Base-by-base conservation (phyloP, 768 basidiomycete species). In the Boletus coccyginus region DNA sequence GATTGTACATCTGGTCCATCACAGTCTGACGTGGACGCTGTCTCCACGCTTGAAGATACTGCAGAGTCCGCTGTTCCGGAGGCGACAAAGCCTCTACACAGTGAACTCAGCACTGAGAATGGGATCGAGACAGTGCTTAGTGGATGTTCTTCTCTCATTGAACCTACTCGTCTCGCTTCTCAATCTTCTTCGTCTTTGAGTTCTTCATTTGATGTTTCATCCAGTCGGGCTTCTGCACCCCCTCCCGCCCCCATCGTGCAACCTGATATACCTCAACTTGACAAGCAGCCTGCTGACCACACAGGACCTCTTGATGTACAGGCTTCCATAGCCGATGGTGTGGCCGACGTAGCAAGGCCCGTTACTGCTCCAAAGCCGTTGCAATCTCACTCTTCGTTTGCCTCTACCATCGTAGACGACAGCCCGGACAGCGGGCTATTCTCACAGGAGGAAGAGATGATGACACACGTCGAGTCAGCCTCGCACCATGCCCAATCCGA, bases 351-450 rank as follows among this genome's bases (percentile, higher is more conserved):
- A 24, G 57, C 50, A 33, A 29, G 31, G 17, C 50, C 66, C 31
- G 56, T 36, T 39, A 31, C 60, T 49, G 46, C 50, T n/a, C 33
- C 62, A 40, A 67, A 73, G 48, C 75, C 77, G 4, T 64, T 81
- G 47, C 74, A 78, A 66, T 68, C 77, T 19, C 66, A 62, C 17
- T 67, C 79, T 52, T 83, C 82, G 17, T 71, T 73, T 32, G 77
- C 83, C 7, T 76, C 83, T 40, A 86, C 85, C 32, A 67, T 86
- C 40, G 70, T 80, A 46, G 76, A 82, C 61, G 68, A 80, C 55
- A 77, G 78, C 46, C 71, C 72, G 51, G 70, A 71, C 27, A 69
- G 68, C 24, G 67, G 62, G 1, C 58, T 62, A 36, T 66, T 68
- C 60, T 56, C 63, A 39, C 60, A 68, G 50, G 61, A 74, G 63